These are phyloP conservation scores for Candida glaebosa DNA, from an alignment of 805 yeast species.

Conservation along the genomic window DNA sequence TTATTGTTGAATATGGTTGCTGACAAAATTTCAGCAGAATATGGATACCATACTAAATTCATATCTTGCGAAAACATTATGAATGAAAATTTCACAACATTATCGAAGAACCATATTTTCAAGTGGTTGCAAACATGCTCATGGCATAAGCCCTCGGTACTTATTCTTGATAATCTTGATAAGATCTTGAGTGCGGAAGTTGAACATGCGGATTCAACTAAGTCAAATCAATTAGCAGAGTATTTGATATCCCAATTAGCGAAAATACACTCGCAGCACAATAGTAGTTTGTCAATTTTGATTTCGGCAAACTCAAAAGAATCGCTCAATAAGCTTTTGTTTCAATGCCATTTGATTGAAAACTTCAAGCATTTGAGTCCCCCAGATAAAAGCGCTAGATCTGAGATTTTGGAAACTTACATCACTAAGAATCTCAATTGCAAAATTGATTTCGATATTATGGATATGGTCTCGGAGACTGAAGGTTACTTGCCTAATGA, in stretches of 20 bases:
- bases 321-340: constrained; percentile 54
- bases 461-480: constrained; percentile 57
- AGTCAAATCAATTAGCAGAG: constrained; percentile 65
- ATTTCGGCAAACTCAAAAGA: constrained; percentile 65
- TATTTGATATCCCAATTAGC: constrained; percentile 45
- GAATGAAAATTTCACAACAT: constrained; percentile 48
- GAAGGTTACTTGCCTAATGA: constrained; percentile 92
- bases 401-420: constrained; percentile 42
- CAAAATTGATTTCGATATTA: constrained; percentile 36
- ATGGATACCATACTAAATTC: constrained; percentile 45
- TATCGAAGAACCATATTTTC: constrained; percentile 42
- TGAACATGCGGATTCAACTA: constrained; percentile 55
- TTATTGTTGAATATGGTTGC: constrained; percentile 45
- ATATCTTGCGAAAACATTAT: constrained; percentile 53
- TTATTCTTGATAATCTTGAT: constrained; percentile 78
- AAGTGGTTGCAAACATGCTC: constrained; percentile 49
- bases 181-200: constrained; percentile 64
- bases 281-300: constrained; percentile 50
- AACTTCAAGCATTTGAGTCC: constrained; percentile 57
- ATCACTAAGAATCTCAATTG: constrained; percentile 24
- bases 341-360: constrained; percentile 69
- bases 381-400: constrained; percentile 65
- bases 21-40: constrained; percentile 27
- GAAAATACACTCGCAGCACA: constrained; percentile 42
- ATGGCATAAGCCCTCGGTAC: constrained; percentile 76